These are phyloP conservation scores for Codiaeum variegatum DNA, from an alignment of 441 rosid genomes.

Conservation along the genomic window DNA sequence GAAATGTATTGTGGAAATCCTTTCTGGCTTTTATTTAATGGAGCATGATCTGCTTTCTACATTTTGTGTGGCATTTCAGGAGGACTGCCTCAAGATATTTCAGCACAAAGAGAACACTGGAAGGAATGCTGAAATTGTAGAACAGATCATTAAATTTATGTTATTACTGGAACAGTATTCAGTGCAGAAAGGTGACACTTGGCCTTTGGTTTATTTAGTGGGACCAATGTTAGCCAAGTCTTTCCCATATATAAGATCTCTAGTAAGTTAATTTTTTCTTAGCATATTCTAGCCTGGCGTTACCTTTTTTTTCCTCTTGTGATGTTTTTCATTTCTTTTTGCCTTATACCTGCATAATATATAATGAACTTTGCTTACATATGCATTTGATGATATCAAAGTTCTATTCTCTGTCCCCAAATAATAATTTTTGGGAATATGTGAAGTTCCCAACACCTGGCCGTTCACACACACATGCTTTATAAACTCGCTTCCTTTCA, in stretches of 20 bases:
- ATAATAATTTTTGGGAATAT: background rate
- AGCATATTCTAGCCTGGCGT: background rate
- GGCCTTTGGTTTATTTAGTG: conserved; percentile 69
- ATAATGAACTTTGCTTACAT: conserved; percentile 7
- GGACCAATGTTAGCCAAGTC: conserved; percentile 68
- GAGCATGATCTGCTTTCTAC: conserved; percentile 54
- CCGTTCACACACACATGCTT: background rate
- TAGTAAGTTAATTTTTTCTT: conserved; percentile 50
- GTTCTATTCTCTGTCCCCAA: background rate
- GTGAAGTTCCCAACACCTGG: background rate
- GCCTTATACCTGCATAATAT: background rate
- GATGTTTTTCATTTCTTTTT: background rate
- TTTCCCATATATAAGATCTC: conserved; percentile 66
- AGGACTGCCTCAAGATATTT: conserved; percentile 47
- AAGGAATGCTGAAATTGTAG: conserved; percentile 36
- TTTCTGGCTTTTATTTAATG: conserved; percentile 51
- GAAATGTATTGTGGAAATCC: conserved; percentile 71
- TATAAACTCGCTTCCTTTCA: background rate
- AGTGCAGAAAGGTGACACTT: conserved; percentile 51
- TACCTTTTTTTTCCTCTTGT: background rate
- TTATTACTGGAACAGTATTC: conserved; percentile 46
- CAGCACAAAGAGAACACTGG: conserved; percentile 42
- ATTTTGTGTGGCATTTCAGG: conserved; percentile 55
- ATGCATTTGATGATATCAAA: background rate
- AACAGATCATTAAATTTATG: conserved; percentile 55